Evolutionary conservation across 2,329 filamentous ascomycete genomes (phyloP), one percentile per base, ranked within the genome.

Genomic region (Stagonosporopsis chrysanthemi): DNA sequence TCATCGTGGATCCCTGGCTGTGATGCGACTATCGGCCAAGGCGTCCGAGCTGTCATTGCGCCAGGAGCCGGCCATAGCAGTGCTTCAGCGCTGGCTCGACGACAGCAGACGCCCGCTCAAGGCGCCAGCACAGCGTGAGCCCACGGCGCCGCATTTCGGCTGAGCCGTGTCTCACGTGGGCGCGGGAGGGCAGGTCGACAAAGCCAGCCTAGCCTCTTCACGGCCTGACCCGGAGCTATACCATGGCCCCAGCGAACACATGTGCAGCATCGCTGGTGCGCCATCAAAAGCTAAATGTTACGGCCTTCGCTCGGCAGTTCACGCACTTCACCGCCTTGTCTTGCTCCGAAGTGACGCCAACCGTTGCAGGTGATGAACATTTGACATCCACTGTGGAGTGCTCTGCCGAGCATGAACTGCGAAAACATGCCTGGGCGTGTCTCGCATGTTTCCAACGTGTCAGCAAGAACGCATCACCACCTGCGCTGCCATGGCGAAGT

Each of bases 401-500:
- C 48, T 54, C 46, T 56, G 49, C 54, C 52, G 54, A 62, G 57
- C 56, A 60, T 61, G 49, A 62, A 61, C 49, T 52, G 51, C 40
- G 56, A 58, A 58, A 60, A 45, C 52, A 60, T 36, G 52, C 53
- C 53, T 54, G 45, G 50, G 60, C 58, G 48, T 55, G 31, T 54
- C 43, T 55, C 51, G 48, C 60, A 58, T 38, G 52, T 43, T 58
- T 55, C 65, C 60, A 67, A 59, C 62, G 57, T 63, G 61, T 61
- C 57, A 65, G 70, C 65, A 64, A 67, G 67, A 70, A 73, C 71
- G 73, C 69, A 72, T 75, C 69, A 75, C 68, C 64, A 68, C 17
- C 56, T 70, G 71, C 71, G 71, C 68, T 66, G 70, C 72, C 66
- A 68, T 66, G 62, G 70, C 70, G 67, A 73, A 67, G 69, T 73